Evolutionary conservation across 2,329 filamentous ascomycete species (phyloP), one percentile per base, ranked within the genome.

Genomic region (Clarireedia sp.): DNA sequence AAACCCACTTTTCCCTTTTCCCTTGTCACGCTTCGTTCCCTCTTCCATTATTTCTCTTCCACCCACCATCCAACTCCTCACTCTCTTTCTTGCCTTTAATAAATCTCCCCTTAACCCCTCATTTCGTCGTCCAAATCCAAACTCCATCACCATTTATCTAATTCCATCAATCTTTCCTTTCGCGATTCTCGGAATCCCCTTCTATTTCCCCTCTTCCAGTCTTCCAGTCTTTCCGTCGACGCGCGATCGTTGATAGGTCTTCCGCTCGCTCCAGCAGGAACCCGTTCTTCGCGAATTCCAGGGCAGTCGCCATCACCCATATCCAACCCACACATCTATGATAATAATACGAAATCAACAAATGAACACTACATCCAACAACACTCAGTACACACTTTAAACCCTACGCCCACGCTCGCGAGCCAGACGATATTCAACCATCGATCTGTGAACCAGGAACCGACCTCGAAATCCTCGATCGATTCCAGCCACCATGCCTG

Each of bases 311-410:
- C 69, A 71, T 67, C 66, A 69, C 65, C 29, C 29, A 33, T 64
- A 72, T 67, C 65, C 68, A 68, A 65, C 61, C 67, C 70, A 70
- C 64, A 67, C 64, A 74, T 73, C 74, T 72, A 84, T 84, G 81
- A 82, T 73, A 72, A 78, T 66, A 68, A 71, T 70, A 74, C 62
- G 70, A 68, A 70, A 73, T 48, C 16, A 50, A 74, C 75, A 73
- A 78, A 79, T 78, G 76, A 76, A 71, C 75, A 74, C 68, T 70
- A 73, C 69, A 73, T 71, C 69, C 63, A 67, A 70, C 61, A 69
- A 75, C 73, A 74, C 74, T 76, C 60, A 66, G 61, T 79, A 78
- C 80, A 84, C 81, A 78, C 82, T 85, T 85, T 86, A 81, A 85
- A 81, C 73, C 78, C 76, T 76, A 83, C 81, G 82, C 66, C 67